Evolutionary conservation across 139 green algal genomes (phyloP).

Genomic region (Coccomyxa sp.): DNA sequence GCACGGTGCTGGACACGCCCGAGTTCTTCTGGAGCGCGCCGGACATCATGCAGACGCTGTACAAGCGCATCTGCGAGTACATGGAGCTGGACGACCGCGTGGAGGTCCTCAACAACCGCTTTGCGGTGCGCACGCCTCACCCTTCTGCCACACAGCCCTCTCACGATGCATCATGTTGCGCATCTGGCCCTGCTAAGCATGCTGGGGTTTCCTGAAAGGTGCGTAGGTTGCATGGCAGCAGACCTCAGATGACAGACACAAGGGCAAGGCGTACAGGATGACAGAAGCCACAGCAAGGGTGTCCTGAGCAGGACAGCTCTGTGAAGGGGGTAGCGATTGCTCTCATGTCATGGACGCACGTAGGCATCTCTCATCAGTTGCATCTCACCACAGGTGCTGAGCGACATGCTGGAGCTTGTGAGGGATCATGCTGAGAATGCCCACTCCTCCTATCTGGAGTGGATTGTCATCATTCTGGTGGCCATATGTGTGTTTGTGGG

Average conservation of each 20-base stretch:
- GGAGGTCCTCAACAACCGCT: conserved; percentile 54
- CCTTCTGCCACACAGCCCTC: background rate
- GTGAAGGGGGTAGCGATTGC: background rate
- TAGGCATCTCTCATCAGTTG: background rate
- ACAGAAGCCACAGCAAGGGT: background rate
- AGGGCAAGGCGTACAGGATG: background rate
- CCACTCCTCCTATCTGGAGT: conserved; percentile 51
- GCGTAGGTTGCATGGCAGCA: background rate
- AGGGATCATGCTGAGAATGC: conserved; percentile 44
- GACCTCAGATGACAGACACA: too few relatives aligned
- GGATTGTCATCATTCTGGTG: conserved; percentile 52
- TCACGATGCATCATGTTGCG: too few relatives aligned
- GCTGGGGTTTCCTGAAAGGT: background rate
- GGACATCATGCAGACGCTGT: conserved; percentile 70
- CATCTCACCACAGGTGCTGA: conserved; percentile 33
- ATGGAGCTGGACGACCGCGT: conserved; percentile 59
- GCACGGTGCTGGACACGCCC: conserved; percentile 59
- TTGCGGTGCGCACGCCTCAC: conserved; percentile 10
- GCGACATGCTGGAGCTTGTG: conserved; percentile 74
- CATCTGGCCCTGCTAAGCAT: background rate
- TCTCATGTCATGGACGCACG: background rate
- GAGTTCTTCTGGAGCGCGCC: conserved; percentile 73
- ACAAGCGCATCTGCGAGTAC: conserved; percentile 69
- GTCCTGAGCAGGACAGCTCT: background rate
- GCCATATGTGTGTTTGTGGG: conserved; percentile 30